Evolutionary conservation across 352 stramenopile species (phyloP), one percentile per base, ranked within the genome.

Genomic region (Globisporangium cederbergense): DNA sequence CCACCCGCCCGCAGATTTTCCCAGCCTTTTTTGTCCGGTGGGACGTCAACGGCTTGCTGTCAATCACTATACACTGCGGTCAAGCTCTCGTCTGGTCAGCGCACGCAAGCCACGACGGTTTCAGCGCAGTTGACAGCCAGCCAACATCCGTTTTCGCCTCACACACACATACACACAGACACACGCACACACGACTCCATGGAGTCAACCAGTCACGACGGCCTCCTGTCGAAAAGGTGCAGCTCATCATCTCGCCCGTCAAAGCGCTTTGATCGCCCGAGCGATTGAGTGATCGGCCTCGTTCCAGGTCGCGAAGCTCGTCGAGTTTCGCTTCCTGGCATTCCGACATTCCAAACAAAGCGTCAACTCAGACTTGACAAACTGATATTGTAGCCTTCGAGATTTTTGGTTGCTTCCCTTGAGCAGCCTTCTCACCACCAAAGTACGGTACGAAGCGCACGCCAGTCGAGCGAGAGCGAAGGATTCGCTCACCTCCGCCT

Each of bases 261-360:
- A 10, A 57, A 9, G 47, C n/a, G n/a, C 8, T 25, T 0, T 14
- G 7, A 52, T 38, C 22, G 49, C 28, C 10, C 14, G 2, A 18
- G 22, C 22, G 22, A 25, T 34, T 32, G 47, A 16, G 18, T 5
- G 42, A 53, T 9, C 34, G 25, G 9, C 16, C 11, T 16, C 51
- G n/a, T 57, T 57, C 30, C 30, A 58, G 30, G 45, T 58, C 52
- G 52, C 22, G 22, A 58, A 58, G 32, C 30, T 58, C 30, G 18
- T 2, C 52, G 30, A 58, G 52, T 58, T 58, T 42, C 30, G 43
- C 52, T n/a, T 47, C 18, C 42, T 20, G 42, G 20, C 42, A 47
- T 58, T 45, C 52, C 50, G 50, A 56, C 50, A 56, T 20, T 40
- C 50, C 50, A 22, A 8, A 34, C 25, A 7, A 28, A 6, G 9